Percentiles rank a stretch among this genome's conserved stretches.
phyloP scores from a whole-genome alignment of 2,329 filamentous ascomycete genomes.

The Verticillium isaacii region DNA sequence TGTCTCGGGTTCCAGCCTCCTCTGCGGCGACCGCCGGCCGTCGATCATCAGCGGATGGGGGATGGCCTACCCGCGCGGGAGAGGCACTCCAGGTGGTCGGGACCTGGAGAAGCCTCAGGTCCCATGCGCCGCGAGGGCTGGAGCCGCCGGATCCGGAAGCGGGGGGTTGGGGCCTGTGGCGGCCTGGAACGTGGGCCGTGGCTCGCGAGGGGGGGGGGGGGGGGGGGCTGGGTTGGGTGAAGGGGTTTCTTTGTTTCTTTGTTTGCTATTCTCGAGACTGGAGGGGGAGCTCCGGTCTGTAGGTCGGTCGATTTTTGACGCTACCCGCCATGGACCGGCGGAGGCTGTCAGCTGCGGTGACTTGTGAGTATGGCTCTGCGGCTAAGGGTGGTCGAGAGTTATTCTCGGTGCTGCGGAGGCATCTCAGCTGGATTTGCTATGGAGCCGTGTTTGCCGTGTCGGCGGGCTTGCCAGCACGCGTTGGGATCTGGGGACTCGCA shows the following conservation, averaged over 20 bases:
- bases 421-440: neutral
- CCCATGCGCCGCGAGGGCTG: neutral
- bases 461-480: neutral
- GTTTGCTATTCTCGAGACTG: neutral
- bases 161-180: neutral
- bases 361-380: neutral
- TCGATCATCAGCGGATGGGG: neutral
- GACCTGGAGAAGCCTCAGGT: neutral
- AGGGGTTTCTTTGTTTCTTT: neutral
- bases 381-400: neutral
- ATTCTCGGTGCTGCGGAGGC: neutral
- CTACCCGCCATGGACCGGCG: neutral
- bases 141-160: neutral
- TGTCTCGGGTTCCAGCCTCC: neutral
- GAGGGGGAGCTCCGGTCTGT: no score
- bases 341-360: neutral
- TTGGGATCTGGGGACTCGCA: neutral
- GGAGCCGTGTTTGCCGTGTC: neutral
- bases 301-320: neutral
- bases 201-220: neutral
- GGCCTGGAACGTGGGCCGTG: neutral
- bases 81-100: neutral
- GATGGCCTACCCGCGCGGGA: neutral
- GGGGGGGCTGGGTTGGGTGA: neutral
- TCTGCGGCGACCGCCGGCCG: neutral